Base-by-base conservation (phyloP, 2,329 filamentous ascomycete species). In the Rutstroemia sp. region DNA sequence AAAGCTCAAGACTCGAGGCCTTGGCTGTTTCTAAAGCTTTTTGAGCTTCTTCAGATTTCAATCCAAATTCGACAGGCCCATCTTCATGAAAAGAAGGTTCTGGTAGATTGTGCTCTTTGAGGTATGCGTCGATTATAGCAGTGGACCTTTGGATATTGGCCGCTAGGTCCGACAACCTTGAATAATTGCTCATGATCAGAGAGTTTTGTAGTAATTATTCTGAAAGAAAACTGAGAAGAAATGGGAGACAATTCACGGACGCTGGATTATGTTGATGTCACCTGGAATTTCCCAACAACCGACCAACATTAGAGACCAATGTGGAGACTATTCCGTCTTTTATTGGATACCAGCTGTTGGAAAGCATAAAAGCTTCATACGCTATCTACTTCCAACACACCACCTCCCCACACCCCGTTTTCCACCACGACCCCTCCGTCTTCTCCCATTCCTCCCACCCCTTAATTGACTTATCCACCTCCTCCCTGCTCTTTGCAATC, bases 341-440 rank as follows among this genome's bases (percentile, higher is more conserved):
- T 34, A 34, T 12, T 34, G 30, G 10, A 34, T 34, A 12, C 30
- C 30, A 34, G 12, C 30, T 34, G 30, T 34, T 34, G 30, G 30
- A 9, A 14, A 34, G 12, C 3, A 12, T 4, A 34, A 34, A 12
- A 34, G 30, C 30, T 34, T 5, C 10, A 34, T 34, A 34, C 30
- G 9, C 12, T 12, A 34, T 34, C n/a, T 16, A 18, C 23, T 51
- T 56, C 39, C 39, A 56, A 45, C 53, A 56, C 14, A 56, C 27
- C 9, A 56, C 38, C 10, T 56, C 53, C 9, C 53, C 53, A 51
- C 53, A 56, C 3, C 53, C 53, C 5, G 38, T 56, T 25, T 56
- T 51, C 53, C 53, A 56, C 53, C 47, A 56, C 14, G 47, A 44
- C n/a, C 39, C 53, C 5, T 51, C 53, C 3, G 38, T 38, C 10